Evolutionary conservation across 495 filamentous ascomycete genomes (phyloP).

Genomic region (Neurospora sp.): DNA sequence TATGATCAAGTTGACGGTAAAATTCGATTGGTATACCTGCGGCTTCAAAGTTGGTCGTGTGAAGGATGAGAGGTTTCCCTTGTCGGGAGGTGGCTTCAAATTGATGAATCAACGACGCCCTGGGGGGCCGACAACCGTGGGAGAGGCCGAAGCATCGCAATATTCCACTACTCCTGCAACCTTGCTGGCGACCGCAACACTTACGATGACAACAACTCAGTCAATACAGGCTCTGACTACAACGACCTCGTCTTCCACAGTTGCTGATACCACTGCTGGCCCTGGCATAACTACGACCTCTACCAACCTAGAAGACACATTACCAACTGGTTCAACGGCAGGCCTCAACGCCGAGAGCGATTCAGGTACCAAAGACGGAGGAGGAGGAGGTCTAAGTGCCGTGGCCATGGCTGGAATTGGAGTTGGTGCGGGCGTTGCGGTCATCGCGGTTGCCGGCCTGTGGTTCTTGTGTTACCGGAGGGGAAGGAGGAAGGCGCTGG

Average conservation of each 20-base stretch:
- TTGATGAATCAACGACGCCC: not conserved
- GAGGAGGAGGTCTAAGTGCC: conserved; percentile 8
- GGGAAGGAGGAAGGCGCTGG: not conserved
- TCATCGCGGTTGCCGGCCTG: conserved; percentile 10
- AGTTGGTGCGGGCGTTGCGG: conserved; percentile 14
- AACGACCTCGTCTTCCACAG: not conserved
- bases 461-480: not conserved
- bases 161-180: not conserved
- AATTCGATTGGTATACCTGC: not conserved
- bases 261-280: not conserved
- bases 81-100: not conserved
- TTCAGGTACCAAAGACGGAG: not conserved
- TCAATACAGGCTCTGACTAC: not conserved
- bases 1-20: too few relatives aligned
- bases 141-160: not conserved
- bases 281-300: not conserved
- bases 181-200: not conserved
- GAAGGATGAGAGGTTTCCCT: too few relatives aligned
- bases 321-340: not conserved
- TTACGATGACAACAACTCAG: not conserved
- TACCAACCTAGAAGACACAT: not conserved
- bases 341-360: not conserved
- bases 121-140: not conserved
- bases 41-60: not conserved
- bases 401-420: conserved; percentile 21